phyloP scores from a whole-genome alignment of 345 rosid species.

The Moricandia arvensis region DNA sequence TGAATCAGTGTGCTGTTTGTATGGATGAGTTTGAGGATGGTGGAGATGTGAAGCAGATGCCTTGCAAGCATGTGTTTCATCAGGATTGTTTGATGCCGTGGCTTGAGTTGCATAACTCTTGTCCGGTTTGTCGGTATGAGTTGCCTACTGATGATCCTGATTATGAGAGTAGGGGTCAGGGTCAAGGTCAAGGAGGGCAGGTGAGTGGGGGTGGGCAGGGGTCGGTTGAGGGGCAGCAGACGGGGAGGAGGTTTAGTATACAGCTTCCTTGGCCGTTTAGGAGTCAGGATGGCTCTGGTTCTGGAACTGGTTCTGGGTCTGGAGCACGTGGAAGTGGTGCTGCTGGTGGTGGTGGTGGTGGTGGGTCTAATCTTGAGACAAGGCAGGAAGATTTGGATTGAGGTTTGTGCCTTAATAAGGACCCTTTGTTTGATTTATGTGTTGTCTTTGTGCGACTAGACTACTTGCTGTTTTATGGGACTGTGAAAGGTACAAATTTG shows the following conservation, averaged over 20 bases:
- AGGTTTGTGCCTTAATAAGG: constrained; percentile 27
- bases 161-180: constrained; percentile 48
- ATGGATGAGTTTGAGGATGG: constrained; percentile 63
- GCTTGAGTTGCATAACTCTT: constrained; percentile 70
- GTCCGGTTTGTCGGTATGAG: constrained; percentile 71
- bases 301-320: constrained; percentile 38
- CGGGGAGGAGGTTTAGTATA: constrained; percentile 59
- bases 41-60: constrained; percentile 55
- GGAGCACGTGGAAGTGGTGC: constrained; percentile 31
- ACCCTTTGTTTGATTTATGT: neutral
- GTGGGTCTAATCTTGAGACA: constrained; percentile 39
- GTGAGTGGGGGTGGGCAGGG: constrained; percentile 27
- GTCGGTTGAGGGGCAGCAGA: constrained; percentile 29
- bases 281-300: constrained; percentile 38
- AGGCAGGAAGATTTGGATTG: constrained; percentile 63
- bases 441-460: neutral
- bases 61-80: constrained; percentile 71
- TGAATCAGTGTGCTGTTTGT: constrained; percentile 69
- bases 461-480: neutral
- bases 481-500: neutral
- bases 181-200: constrained; percentile 35
- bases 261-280: constrained; percentile 64
- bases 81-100: constrained; percentile 64
- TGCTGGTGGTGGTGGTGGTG: constrained; percentile 21
- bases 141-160: constrained; percentile 74